These are phyloP conservation scores for Apostasia shenzhenica DNA, from an alignment of 106 monocot species.

Conservation along the genomic window DNA sequence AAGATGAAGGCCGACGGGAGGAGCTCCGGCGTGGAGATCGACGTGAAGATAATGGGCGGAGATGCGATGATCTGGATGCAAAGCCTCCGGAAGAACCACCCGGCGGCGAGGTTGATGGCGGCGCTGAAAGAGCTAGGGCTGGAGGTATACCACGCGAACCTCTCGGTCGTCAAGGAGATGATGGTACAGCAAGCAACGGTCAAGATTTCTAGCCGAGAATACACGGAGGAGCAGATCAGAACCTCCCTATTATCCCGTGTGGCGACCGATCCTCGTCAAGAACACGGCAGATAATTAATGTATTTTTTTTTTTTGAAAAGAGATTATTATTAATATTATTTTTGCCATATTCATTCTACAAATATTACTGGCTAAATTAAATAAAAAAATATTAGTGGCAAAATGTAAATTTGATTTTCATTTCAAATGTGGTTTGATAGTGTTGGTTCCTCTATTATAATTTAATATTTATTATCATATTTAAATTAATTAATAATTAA, in stretches of 20 bases:
- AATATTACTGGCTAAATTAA: no score
- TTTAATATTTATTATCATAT: no score
- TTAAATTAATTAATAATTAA: no score
- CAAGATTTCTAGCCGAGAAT: slow-evolving; percentile 30
- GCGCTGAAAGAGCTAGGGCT: slow-evolving; percentile 49
- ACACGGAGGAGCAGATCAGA: slow-evolving; percentile 52
- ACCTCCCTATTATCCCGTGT: slow-evolving; percentile 32
- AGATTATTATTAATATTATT: no score
- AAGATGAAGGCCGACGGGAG: slow-evolving; percentile 6
- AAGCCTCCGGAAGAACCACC: slow-evolving; percentile 44
- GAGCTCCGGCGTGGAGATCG: slow-evolving; percentile 40
- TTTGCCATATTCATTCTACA: no score
- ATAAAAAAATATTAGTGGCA: no score
- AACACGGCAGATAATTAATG: no score
- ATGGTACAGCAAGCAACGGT: slow-evolving; percentile 85
- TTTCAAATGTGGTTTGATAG: no score
- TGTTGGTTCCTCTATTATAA: no score
- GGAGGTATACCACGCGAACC: slow-evolving; percentile 56
- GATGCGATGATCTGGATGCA: slow-evolving; percentile 65
- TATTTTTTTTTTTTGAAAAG: no score
- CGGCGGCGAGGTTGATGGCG: slow-evolving; percentile 49
- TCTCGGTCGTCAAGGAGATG: slow-evolving; percentile 53
- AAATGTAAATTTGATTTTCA: no score
- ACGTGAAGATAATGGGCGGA: slow-evolving; percentile 52
- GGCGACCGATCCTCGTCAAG: background rate